These are phyloP conservation scores for Artemisia tridentata DNA, from an alignment of 129 eudicot species.

Conservation along the genomic window DNA sequence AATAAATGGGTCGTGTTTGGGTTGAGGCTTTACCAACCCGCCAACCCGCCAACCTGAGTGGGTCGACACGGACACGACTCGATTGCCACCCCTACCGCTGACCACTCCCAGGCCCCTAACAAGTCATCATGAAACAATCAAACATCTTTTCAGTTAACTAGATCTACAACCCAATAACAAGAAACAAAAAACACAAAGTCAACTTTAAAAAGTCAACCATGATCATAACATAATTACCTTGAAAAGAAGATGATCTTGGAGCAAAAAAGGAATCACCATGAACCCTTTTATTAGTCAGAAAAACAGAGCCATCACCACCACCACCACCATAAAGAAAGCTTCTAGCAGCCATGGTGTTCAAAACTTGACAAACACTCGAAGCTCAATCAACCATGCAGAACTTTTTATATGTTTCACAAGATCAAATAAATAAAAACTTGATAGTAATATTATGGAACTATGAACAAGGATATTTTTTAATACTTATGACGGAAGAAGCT, in stretches of 20 bases:
- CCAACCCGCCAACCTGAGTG: too few relatives aligned
- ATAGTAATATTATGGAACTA: conserved; percentile 6
- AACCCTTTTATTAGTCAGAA: conserved; percentile 34
- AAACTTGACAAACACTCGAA: not conserved
- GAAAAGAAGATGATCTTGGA: conserved; percentile 46
- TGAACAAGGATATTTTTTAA: conserved; percentile 1
- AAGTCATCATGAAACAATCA: conserved; percentile 28
- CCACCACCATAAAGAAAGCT: conserved; percentile 44
- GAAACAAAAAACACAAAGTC: not conserved
- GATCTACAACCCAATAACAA: conserved; percentile 14
- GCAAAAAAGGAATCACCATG: conserved; percentile 43
- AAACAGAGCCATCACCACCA: conserved; percentile 18
- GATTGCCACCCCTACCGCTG: too few relatives aligned
- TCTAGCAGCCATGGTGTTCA: conserved; percentile 49
- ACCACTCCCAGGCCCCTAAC: too few relatives aligned
- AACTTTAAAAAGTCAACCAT: conserved; percentile 20
- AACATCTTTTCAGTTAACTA: conserved; percentile 1
- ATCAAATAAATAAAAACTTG: conserved; percentile 2
- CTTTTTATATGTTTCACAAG: conserved; percentile 14
- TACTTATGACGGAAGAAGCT: conserved; percentile 84
- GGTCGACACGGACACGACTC: too few relatives aligned
- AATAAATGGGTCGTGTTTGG: too few relatives aligned
- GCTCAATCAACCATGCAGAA: conserved; percentile 48
- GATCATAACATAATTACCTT: conserved; percentile 17
- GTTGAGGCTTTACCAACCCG: too few relatives aligned